Evolutionary conservation across 495 filamentous ascomycete genomes (phyloP).

Genomic region (Xylaria venustula): DNA sequence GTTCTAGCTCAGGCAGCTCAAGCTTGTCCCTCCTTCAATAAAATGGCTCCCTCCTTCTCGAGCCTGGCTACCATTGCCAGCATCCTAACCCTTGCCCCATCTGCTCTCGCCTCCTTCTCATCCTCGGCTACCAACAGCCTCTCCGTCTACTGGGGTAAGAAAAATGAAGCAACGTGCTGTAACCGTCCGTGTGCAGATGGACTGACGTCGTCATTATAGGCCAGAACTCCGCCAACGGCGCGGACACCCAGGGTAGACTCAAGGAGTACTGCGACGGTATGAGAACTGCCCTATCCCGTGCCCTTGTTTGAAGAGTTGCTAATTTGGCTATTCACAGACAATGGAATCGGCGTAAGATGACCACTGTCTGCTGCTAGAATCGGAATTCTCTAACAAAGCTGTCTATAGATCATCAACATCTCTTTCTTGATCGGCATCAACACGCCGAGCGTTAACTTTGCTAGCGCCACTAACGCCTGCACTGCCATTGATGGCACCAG

Average conservation of each 20-base stretch:
- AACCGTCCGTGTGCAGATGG: not conserved
- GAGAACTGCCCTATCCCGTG: slow-evolving; percentile 35
- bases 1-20: slow-evolving; percentile 13
- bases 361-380: not conserved
- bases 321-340: slow-evolving; percentile 23
- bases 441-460: slow-evolving; percentile 57
- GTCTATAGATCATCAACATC: slow-evolving; percentile 57
- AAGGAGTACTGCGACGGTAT: slow-evolving; percentile 49
- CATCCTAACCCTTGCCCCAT: slow-evolving; percentile 20
- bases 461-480: slow-evolving; percentile 58
- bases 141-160: slow-evolving; percentile 63
- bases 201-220: slow-evolving; percentile 36
- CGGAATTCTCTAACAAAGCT: not conserved
- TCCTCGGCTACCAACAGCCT: slow-evolving; percentile 53
- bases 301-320: not conserved
- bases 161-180: slow-evolving; percentile 3
- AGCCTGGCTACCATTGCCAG: slow-evolving; percentile 27
- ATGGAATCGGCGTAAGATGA: slow-evolving; percentile 27
- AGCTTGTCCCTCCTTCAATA: slow-evolving; percentile 9
- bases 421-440: slow-evolving; percentile 60
- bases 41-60: slow-evolving; percentile 24
- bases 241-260: slow-evolving; percentile 46
- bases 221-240: slow-evolving; percentile 44
- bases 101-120: slow-evolving; percentile 48
- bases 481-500: slow-evolving; percentile 54